Percentiles rank a stretch among this genome's conserved stretches.
Conservation (phyloP, 2,329 filamentous ascomycete species). For the Endothia cerciana region DNA sequence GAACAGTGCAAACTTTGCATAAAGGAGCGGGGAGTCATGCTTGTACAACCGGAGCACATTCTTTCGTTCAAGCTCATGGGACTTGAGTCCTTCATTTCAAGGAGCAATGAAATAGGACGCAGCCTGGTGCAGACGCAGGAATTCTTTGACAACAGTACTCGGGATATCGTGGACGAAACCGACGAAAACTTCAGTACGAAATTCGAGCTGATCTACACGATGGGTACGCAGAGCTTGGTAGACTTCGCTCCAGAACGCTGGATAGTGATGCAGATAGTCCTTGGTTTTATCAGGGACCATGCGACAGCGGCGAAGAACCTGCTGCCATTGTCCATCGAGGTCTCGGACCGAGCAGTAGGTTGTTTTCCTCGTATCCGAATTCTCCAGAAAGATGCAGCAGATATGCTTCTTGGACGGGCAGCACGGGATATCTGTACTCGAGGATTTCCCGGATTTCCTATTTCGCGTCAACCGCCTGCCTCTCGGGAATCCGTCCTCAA, state of each 20-base stretch:
- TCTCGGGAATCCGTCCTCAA: background rate
- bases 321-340: conserved; percentile 47
- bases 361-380: conserved; percentile 55
- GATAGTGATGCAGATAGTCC: conserved; percentile 56
- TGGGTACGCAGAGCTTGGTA: conserved; percentile 55
- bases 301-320: conserved; percentile 36
- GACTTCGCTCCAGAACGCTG: conserved; percentile 61
- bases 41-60: conserved; percentile 67
- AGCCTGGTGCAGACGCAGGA: conserved; percentile 46
- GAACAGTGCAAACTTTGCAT: conserved; percentile 51
- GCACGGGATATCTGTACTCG: conserved; percentile 46
- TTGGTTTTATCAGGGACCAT: conserved; percentile 46
- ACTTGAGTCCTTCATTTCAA: conserved; percentile 49
- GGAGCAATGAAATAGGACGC: conserved; percentile 36
- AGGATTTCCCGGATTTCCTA: conserved; percentile 41
- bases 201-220: conserved; percentile 67
- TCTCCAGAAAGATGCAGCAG: conserved; percentile 40
- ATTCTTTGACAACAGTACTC: conserved; percentile 47
- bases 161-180: conserved; percentile 67
- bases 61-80: conserved; percentile 67
- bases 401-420: conserved; percentile 38
- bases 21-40: conserved; percentile 55
- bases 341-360: conserved; percentile 37
- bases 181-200: conserved; percentile 65
- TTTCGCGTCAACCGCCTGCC: background rate